A percentile compares a stretch with the other conserved stretches of the same genome.
Evolutionary conservation across 768 basidiomycete species (phyloP).

Genomic region (Hericium erinaceus): DNA sequence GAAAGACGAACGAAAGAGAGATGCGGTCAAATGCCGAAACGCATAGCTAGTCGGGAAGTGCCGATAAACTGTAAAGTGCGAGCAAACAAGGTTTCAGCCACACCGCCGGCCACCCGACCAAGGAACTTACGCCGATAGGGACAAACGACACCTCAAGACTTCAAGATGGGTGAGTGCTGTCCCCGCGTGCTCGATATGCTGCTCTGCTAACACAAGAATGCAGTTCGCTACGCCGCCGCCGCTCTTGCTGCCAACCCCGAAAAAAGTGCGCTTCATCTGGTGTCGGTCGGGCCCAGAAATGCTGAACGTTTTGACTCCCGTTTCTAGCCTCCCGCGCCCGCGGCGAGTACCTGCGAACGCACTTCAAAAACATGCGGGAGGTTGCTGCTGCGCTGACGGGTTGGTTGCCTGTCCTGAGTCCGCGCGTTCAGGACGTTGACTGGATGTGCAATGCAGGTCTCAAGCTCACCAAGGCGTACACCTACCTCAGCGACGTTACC

Average conservation of each 20-base stretch:
- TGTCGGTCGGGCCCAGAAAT: constrained; percentile 7
- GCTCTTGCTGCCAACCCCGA: constrained; percentile 86
- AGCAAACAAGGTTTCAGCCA: neutral
- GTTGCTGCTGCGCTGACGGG: constrained; percentile 92
- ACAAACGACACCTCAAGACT: constrained; percentile 21
- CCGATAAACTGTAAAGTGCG: neutral
- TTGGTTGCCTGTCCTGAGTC: constrained; percentile 26
- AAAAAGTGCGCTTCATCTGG: constrained; percentile 59
- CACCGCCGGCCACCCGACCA: neutral
- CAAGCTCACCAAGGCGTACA: constrained; percentile 89
- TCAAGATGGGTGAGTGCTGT: constrained; percentile 29
- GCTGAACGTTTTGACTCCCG: constrained; percentile 8
- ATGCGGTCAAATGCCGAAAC: no score
- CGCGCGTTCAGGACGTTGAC: constrained; percentile 4
- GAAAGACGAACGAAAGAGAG: no score
- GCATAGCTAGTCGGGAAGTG: neutral
- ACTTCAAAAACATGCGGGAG: constrained; percentile 99
- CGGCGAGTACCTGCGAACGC: constrained; percentile 96
- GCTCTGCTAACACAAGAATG: constrained; percentile 8
- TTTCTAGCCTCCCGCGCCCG: constrained; percentile 75
- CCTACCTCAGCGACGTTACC: constrained; percentile 87
- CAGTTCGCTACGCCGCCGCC: constrained; percentile 92
- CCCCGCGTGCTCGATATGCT: neutral
- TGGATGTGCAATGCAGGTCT: constrained; percentile 47
- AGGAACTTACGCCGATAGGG: neutral